These are phyloP conservation scores for Coleophoma eucalyptorum DNA, from an alignment of 2,329 filamentous ascomycete species.

Conservation along the genomic window DNA sequence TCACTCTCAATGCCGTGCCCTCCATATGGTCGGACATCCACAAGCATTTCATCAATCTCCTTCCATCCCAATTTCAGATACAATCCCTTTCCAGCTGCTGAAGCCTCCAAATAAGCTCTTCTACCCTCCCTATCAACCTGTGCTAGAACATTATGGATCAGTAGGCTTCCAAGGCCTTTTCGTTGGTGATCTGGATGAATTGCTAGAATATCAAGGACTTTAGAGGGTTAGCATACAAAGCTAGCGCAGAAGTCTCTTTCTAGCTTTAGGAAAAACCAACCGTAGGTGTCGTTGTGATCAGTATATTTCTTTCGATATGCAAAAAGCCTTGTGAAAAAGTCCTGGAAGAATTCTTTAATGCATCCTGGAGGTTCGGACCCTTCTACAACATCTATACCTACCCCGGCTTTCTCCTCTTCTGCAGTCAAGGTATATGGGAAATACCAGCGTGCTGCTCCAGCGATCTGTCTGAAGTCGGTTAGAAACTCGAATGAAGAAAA, in stretches of 20 bases:
- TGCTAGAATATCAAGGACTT: background rate
- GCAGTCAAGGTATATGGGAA: background rate
- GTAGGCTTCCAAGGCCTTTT: conserved; percentile 1
- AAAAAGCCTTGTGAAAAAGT: background rate
- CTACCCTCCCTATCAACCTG: conserved; percentile 1
- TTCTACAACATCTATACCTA: background rate
- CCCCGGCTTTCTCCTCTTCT: background rate
- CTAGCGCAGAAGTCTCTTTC: background rate
- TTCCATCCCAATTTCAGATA: conserved; percentile 4
- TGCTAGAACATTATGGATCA: background rate
- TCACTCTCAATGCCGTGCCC: background rate
- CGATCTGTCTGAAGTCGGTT: background rate
- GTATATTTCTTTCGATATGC: background rate
- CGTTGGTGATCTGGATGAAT: conserved; percentile 1
- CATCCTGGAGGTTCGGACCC: background rate
- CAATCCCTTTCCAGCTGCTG: background rate
- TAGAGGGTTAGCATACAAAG: background rate
- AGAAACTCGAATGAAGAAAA: background rate
- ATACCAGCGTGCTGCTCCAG: background rate
- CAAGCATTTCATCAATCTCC: conserved; percentile 2
- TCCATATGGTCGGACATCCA: conserved; percentile 4
- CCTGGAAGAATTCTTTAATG: background rate
- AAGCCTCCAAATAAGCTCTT: conserved; percentile 1
- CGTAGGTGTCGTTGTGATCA: background rate
- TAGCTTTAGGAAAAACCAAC: background rate